Evolutionary conservation across 768 basidiomycete genomes (phyloP).

Genomic region (Mycena galopus): DNA sequence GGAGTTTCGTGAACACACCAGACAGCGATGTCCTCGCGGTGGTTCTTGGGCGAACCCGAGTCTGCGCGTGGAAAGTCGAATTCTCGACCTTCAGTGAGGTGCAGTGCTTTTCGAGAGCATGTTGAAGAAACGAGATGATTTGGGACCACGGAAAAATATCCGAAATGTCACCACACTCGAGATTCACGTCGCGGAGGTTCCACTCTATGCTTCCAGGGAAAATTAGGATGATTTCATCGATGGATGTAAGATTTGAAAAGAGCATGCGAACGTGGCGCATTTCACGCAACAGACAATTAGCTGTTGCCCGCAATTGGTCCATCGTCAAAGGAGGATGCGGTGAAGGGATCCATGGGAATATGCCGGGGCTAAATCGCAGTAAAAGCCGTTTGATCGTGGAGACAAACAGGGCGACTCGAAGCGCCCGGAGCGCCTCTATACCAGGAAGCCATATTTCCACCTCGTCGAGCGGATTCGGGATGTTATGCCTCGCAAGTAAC

Average conservation of each 20-base stretch:
- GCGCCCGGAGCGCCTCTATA: neutral
- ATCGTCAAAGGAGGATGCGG: neutral
- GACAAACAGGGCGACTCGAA: conserved; percentile 12
- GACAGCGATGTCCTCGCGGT: neutral
- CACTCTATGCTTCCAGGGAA: conserved; percentile 20
- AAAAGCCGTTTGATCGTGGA: neutral
- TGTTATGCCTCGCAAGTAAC: conserved; percentile 1
- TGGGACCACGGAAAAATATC: conserved; percentile 8
- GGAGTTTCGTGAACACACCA: neutral
- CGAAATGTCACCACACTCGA: conserved; percentile 7
- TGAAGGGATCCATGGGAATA: too few relatives aligned
- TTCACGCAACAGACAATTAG: neutral
- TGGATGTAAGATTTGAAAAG: neutral
- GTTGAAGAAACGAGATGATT: neutral
- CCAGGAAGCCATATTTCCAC: neutral
- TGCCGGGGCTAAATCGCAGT: neutral
- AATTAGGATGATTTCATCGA: conserved; percentile 13
- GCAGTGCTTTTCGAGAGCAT: neutral
- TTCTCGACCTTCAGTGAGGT: neutral
- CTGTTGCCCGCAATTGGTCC: neutral
- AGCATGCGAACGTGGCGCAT: neutral
- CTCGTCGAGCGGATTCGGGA: conserved; percentile 2
- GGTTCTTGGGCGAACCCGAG: neutral
- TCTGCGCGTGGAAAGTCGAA: neutral
- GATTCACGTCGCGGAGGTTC: conserved; percentile 22